A percentile compares a stretch with the other conserved stretches of the same genome.
Conservation (phyloP, 331 rosid genomes). For the Quercus phellos region DNA sequence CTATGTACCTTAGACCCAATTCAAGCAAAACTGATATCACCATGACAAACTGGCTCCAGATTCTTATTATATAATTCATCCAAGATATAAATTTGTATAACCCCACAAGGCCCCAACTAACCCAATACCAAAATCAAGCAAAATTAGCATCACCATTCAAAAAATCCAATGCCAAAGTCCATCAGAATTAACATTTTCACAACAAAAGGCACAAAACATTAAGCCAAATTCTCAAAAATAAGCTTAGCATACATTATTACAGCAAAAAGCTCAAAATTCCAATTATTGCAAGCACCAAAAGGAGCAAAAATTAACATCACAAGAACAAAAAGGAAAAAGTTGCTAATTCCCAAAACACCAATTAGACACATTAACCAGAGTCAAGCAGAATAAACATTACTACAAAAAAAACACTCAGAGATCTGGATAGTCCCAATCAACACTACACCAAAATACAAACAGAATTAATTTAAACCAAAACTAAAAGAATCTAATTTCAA, state of each 20-base stretch:
- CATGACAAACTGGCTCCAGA: not conserved
- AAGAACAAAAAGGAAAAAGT: not conserved
- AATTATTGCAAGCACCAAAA: not conserved
- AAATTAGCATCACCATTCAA: not conserved
- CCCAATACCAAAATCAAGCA: not conserved
- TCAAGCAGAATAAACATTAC: not conserved
- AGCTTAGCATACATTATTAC: too few species aligned
- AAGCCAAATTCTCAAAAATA: not conserved
- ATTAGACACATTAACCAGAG: not conserved
- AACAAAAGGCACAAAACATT: not conserved
- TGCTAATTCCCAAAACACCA: not conserved
- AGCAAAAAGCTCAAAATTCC: too few species aligned
- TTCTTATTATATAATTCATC: not conserved
- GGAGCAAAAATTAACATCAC: not conserved
- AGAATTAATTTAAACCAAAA: too few species aligned
- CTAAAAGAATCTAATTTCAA: too few species aligned
- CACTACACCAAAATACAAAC: too few species aligned
- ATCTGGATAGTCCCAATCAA: not conserved
- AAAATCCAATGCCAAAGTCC: not conserved
- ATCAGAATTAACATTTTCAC: not conserved
- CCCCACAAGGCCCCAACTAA: not conserved
- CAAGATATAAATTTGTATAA: not conserved
- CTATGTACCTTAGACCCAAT: not conserved
- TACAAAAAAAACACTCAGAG: not conserved
- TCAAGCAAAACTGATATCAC: not conserved